Evolutionary conservation across 1,139 yeast species (phyloP).

Genomic region (Debaryomycetaceae sp.): DNA sequence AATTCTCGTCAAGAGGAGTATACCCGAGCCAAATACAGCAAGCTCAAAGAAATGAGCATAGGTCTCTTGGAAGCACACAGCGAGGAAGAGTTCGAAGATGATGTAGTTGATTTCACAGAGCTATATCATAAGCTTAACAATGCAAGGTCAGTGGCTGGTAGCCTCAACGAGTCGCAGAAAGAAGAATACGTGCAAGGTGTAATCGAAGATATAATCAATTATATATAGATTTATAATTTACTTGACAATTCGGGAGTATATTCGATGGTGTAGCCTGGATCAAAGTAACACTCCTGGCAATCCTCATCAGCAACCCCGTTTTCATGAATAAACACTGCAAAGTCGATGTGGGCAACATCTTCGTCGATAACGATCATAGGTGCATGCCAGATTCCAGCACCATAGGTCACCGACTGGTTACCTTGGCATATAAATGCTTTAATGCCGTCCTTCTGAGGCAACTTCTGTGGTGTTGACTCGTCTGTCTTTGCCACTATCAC

Average conservation of each 20-base stretch:
- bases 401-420: slow-evolving; percentile 87
- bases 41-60: slow-evolving; percentile 25
- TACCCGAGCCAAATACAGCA: slow-evolving; percentile 17
- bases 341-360: slow-evolving; percentile 55
- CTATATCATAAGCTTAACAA: slow-evolving; percentile 26
- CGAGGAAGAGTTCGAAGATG: slow-evolving; percentile 8
- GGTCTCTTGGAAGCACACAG: slow-evolving; percentile 19
- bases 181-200: slow-evolving; percentile 30
- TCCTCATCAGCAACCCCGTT: slow-evolving; percentile 78
- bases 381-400: slow-evolving; percentile 72
- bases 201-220: slow-evolving; percentile 38
- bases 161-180: slow-evolving; percentile 22
- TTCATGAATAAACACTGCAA: slow-evolving; percentile 83
- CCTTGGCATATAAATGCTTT: slow-evolving; percentile 76
- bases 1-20: slow-evolving; percentile 11
- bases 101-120: slow-evolving; percentile 21
- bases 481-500: slow-evolving; percentile 76
- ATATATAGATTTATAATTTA: slow-evolving; percentile 23
- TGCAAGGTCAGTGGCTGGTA: slow-evolving; percentile 28
- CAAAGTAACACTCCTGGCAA: slow-evolving; percentile 73
- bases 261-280: slow-evolving; percentile 52
- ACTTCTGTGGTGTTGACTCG: slow-evolving; percentile 26
- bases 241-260: slow-evolving; percentile 16
- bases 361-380: slow-evolving; percentile 82
- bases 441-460: slow-evolving; percentile 60